Conservation (phyloP, 306 rosid species). For the Acacia confusa region DNA sequence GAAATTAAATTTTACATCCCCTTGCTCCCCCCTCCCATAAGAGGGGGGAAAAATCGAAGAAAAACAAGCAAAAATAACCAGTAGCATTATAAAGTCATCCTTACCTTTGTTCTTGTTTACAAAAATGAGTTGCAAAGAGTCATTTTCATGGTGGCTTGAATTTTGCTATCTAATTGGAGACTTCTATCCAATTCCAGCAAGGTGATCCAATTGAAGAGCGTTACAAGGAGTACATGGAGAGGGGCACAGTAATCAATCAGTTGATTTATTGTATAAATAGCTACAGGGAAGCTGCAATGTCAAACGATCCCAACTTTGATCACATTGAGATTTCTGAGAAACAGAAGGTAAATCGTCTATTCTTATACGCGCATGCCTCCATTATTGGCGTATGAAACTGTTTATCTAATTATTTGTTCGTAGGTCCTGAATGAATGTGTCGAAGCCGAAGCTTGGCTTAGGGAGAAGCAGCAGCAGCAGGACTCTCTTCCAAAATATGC, state of each 20-base stretch:
- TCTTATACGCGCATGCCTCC: not conserved
- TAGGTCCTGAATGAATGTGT: conserved; percentile 79
- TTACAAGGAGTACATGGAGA: conserved; percentile 60
- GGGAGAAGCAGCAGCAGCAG: conserved; percentile 76
- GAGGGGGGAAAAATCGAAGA: accelerated
- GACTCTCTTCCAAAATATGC: conserved; percentile 75
- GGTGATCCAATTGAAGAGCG: conserved; percentile 91
- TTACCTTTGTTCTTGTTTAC: not conserved
- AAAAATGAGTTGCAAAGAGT: not conserved
- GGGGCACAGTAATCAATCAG: conserved; percentile 64
- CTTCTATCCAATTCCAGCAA: conserved; percentile 60
- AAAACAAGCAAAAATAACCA: not conserved
- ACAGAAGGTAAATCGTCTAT: conserved; percentile 54
- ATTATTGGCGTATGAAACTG: not conserved
- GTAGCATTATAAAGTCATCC: not conserved
- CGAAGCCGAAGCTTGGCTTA: conserved; percentile 88
- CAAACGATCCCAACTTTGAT: conserved; percentile 73
- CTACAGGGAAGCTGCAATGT: conserved; percentile 76
- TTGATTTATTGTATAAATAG: conserved; percentile 57
- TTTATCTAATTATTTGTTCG: not conserved
- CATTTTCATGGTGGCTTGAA: conserved; percentile 6
- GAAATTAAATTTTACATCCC: not conserved
- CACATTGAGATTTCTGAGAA: conserved; percentile 81
- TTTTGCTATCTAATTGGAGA: conserved; percentile 17
- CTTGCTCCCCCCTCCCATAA: not conserved